These are phyloP conservation scores for Brassica juncea DNA, from an alignment of 345 rosid species.

Conservation along the genomic window DNA sequence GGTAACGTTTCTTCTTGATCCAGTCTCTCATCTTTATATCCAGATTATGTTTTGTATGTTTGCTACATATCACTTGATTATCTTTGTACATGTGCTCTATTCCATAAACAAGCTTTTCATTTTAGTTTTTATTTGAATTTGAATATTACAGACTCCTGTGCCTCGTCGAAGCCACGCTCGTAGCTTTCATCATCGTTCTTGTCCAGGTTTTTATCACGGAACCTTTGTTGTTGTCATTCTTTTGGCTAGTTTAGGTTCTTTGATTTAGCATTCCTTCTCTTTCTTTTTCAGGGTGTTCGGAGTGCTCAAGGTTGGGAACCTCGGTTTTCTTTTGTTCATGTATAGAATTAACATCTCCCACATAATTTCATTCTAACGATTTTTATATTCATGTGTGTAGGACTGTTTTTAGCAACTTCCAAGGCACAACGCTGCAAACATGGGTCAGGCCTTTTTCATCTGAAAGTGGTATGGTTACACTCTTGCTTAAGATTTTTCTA, in stretches of 20 bases:
- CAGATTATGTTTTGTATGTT: background rate
- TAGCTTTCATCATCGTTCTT: slow-evolving; percentile 49
- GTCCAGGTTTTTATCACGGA: slow-evolving; percentile 46
- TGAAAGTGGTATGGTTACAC: slow-evolving; percentile 54
- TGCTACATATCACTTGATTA: background rate
- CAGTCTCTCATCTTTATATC: background rate
- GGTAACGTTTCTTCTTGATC: slow-evolving; percentile 37
- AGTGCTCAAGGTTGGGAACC: slow-evolving; percentile 37
- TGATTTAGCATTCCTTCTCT: background rate
- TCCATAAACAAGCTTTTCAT: background rate
- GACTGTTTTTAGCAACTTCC: slow-evolving; percentile 38
- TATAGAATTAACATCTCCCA: background rate
- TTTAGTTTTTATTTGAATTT: slow-evolving; percentile 12
- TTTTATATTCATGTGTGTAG: slow-evolving; percentile 24
- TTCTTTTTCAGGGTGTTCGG: slow-evolving; percentile 48
- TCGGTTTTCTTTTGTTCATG: slow-evolving; percentile 17
- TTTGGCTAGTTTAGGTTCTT: background rate
- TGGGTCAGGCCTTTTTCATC: slow-evolving; percentile 68
- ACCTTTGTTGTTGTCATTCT: background rate
- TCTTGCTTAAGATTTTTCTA: background rate
- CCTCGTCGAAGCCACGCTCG: slow-evolving; percentile 48
- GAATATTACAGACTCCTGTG: slow-evolving; percentile 46
- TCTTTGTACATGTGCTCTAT: background rate
- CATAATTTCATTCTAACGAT: background rate
- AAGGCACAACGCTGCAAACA: slow-evolving; percentile 41